Evolutionary conservation across 352 stramenopile species (phyloP).

Genomic region (Globisporangium emineosum): DNA sequence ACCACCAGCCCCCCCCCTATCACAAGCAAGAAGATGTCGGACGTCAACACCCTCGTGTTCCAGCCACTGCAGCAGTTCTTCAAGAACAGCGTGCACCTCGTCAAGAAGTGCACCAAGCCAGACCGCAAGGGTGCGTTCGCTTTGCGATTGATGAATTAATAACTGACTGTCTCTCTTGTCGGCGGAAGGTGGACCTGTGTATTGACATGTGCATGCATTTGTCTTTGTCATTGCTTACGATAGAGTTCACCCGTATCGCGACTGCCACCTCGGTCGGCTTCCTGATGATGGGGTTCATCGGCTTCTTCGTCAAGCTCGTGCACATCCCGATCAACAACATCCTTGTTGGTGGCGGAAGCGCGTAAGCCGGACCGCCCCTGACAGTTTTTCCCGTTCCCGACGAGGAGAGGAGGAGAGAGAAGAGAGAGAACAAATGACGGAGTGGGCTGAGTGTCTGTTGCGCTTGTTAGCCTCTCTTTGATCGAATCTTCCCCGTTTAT

Average conservation of each 20-base stretch:
- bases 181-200: too few relatives aligned
- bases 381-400: constrained; percentile 2
- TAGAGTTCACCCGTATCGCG: constrained; percentile 96
- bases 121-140: constrained; percentile 92
- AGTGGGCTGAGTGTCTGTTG: neutral
- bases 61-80: constrained; percentile 96
- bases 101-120: constrained; percentile 99
- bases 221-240: constrained; percentile 5
- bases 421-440: neutral
- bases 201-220: constrained; percentile 10
- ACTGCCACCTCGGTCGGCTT: constrained; percentile 96
- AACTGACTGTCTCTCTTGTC: neutral
- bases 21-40: constrained; percentile 56
- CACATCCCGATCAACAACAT: constrained; percentile 99
- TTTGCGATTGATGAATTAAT: neutral
- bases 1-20: neutral
- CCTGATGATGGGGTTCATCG: constrained; percentile 99
- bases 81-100: constrained; percentile 96
- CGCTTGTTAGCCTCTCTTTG: neutral
- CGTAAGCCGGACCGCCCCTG: constrained; percentile 34
- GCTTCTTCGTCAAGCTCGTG: constrained; percentile 99
- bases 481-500: neutral
- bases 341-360: constrained; percentile 89
- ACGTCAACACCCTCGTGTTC: constrained; percentile 92
- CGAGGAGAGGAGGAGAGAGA: neutral